Evolutionary conservation across 2,329 filamentous ascomycete genomes (phyloP).

Genomic region (Fusarium beomiforme): DNA sequence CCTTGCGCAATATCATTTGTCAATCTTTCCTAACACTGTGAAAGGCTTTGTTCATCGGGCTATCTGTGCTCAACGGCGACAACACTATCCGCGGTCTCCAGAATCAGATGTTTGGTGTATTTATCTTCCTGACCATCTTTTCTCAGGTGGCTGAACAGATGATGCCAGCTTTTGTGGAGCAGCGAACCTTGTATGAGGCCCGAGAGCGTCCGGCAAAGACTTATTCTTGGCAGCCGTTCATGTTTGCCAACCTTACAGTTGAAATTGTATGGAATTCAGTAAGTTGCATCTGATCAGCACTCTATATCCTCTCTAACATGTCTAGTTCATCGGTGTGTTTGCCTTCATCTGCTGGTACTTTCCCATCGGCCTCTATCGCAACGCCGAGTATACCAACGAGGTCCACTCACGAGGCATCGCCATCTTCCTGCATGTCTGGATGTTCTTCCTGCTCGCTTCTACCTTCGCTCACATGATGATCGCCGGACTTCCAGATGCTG

Average conservation of each 20-base stretch:
- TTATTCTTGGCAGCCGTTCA: constrained; percentile 75
- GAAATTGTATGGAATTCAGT: constrained; percentile 75
- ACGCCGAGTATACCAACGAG: constrained; percentile 63
- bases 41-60: constrained; percentile 69
- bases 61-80: constrained; percentile 71
- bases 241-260: constrained; percentile 68
- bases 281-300: constrained; percentile 40
- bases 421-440: constrained; percentile 70
- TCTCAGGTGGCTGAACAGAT: constrained; percentile 71
- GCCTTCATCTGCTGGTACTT: constrained; percentile 75
- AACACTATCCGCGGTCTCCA: constrained; percentile 72
- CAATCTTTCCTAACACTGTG: fast-evolving
- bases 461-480: constrained; percentile 74
- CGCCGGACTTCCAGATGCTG: constrained; percentile 69
- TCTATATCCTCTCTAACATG: neutral
- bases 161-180: constrained; percentile 75
- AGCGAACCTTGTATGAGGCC: constrained; percentile 75
- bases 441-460: constrained; percentile 72
- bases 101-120: constrained; percentile 77
- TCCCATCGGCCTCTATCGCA: constrained; percentile 70
- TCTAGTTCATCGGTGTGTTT: constrained; percentile 52
- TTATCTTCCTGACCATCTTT: constrained; percentile 77
- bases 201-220: constrained; percentile 73
- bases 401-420: constrained; percentile 62
- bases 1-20: fast-evolving